Base-by-base conservation (phyloP, 2,329 filamentous ascomycete species). In the Curvularia hawaiiensis region DNA sequence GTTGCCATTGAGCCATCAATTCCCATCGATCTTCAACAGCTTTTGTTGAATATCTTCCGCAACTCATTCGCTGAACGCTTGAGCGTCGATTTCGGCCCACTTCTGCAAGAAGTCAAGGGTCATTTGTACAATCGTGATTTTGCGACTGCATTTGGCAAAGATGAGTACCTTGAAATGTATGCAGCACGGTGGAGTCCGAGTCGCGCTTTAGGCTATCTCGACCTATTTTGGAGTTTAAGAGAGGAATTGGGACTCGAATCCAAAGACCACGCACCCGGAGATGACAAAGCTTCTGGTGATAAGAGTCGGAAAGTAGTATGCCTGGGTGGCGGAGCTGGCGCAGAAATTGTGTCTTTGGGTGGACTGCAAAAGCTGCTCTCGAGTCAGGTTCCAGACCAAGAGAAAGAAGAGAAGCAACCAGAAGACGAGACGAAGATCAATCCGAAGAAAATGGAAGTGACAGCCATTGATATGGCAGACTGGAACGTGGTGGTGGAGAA, bases 71-170 rank as follows among this genome's bases (percentile, higher is more conserved):
- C 59, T 0, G 74, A 72, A 24, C 62, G 69, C 3, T 58, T 75
- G 9, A 63, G 68, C 6, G 81, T 88, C 48, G 75, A 82, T 49
- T 77, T 84, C 11, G 78, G 80, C 30, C 70, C 80, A 1, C 76
- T 87, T 3, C 82, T 98, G 20, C 94, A 97, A 71, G 85, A 88
- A 51, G 85, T 98, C 61, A 99, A 98, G 76, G 83, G 87, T 8
- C 91, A 94, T 62, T 82, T 99, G 9, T 98, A 89, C 74, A 88
- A 90, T 57, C 86, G 95, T 31, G 91, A 98, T 74, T 98, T 98
- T 77, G 82, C 83, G 12, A 79, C 81, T 16, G 94, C 94, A 0
- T 99, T 98, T 78, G 87, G 87, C 0, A 82, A 82, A 45, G 82
- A 86, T 54, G 86, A 89, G 44, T 85, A 89, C 66, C 83, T 97